Conservation (phyloP, 257 asterid genomes). For the Solanum boliviense region DNA sequence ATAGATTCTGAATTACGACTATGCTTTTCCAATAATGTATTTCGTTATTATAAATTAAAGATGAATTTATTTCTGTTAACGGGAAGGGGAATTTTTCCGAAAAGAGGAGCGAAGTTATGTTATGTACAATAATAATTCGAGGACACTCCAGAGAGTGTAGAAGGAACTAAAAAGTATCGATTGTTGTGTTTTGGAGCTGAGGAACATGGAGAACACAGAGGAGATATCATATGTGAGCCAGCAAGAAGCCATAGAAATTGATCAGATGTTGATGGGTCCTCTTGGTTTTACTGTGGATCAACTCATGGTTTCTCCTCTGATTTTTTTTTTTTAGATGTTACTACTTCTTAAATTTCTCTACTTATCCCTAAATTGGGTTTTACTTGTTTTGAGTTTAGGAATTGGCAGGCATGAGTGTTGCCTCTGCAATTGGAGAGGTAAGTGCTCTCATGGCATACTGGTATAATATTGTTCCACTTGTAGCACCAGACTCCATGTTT, state of each 20-base stretch:
- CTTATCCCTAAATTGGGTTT: not conserved
- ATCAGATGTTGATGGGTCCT: slow-evolving; percentile 66
- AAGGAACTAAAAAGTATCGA: not conserved
- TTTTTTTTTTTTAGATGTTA: not conserved
- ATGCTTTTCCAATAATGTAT: not conserved
- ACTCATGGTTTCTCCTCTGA: slow-evolving; percentile 40
- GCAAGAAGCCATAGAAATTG: slow-evolving; percentile 62
- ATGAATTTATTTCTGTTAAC: not conserved
- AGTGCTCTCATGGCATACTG: not conserved
- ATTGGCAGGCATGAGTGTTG: slow-evolving; percentile 23
- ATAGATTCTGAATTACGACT: not conserved
- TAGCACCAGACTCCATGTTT: not conserved
- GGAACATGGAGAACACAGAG: slow-evolving; percentile 18
- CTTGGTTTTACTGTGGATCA: slow-evolving; percentile 68
- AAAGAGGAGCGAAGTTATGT: not conserved
- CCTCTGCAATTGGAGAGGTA: slow-evolving; percentile 29
- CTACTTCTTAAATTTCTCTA: not conserved
- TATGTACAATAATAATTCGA: not conserved
- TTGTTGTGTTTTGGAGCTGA: not conserved
- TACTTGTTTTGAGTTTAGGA: slow-evolving; percentile 10
- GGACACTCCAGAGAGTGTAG: not conserved
- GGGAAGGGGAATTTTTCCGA: not conserved
- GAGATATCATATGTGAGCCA: slow-evolving; percentile 51
- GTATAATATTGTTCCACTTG: not conserved
- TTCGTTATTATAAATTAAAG: not conserved